Evolutionary conservation across 2,329 filamentous ascomycete genomes (phyloP), one percentile per base, ranked within the genome.

Genomic region (Aspergillus fructus): DNA sequence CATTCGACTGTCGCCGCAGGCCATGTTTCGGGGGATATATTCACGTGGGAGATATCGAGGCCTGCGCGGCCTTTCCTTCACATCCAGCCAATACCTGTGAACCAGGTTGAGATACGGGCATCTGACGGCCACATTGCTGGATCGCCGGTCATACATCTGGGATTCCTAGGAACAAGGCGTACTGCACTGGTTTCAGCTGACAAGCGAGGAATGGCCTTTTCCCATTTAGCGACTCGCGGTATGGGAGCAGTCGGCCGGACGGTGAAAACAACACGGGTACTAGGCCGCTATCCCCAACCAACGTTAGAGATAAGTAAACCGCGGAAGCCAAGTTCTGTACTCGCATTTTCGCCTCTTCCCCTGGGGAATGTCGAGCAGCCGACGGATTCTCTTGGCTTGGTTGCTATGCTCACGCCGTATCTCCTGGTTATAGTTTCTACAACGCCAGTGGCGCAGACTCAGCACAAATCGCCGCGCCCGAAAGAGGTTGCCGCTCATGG

Each of bases 371-470:
- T 96, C 3, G 93, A 96, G 70, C 88, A 93, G 63, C 83, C 88
- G 5, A 96, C 92, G 3, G 94, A 99, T 72, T 82, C 83, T 3
- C 85, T 99, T 79, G 94, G 94, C 0, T 76, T 99, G 56, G 97
- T 96, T 43, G 96, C 96, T 5, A 92, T 99, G 82, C 81, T 99
- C 56, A 99, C 94, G 0, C 94, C 94, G 0, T 97, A 99, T 74
- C 80, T 99, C 4, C 81, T 99, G 40, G 94, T 99, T 39, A 93
- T 99, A 66, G 94, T 99, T 12, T 99, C 96, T 0, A 99, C 94
- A 0, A 99, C 93, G 0, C 94, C 94, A 0, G 84, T 97, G 37
- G 94, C 96, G 4, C 93, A 97, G 72, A 99, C 94, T 1, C 94
- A 99, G 70, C 90, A 97, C 74, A 99, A 99, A 76, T 88, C 91